Evolutionary conservation across 169 alveolate species (phyloP), one percentile per base, ranked within the genome.

Genomic region (Blepharisma undulans): DNA sequence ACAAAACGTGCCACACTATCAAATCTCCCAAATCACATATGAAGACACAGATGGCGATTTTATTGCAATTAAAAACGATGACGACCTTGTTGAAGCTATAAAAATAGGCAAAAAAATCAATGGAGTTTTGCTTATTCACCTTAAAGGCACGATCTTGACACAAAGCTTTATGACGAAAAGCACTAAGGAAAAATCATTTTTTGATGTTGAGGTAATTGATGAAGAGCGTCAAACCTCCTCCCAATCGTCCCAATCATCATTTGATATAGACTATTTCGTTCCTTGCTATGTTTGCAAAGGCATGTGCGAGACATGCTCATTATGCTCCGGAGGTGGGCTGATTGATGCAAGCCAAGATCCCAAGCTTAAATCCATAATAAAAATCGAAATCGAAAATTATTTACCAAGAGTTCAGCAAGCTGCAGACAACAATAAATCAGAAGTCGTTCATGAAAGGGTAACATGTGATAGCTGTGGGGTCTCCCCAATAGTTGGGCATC

Each of bases 401-500:
- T 29, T 78, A 0, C 86, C 86, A 32, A 78, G 34, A 78, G 29
- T 78, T 29, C 6, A 78, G 10, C 29, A 78, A 27, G 8, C 34
- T 2, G 61, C 6, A 29, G 29, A 29, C 7, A 79, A 34, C 14
- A 61, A 34, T 74, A 30, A 78, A 77, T n/a, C 36, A 59, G 33
- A 93, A 88, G 29, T 88, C 82, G 82, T 90, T 19, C 97, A 94
- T 61, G 72, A 82, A 27, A 88, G 90, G 22, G 94, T 95, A 2
- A 88, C 59, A 2, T 96, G 98, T 61, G 95, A 96, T 91, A 94
- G 95, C 22, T 96, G 98, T 76, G 92, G 87, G 10, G 90, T 87
- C n/a, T 34, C 76, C 74, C 95, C 95, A 21, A 94, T 96, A 22
- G 60, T 80, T 4, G 98, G 98, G 7, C 36, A 91, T 3, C 92